Conservation (phyloP, 208 protist genomes). For the Tritrichomonas musculus region DNA sequence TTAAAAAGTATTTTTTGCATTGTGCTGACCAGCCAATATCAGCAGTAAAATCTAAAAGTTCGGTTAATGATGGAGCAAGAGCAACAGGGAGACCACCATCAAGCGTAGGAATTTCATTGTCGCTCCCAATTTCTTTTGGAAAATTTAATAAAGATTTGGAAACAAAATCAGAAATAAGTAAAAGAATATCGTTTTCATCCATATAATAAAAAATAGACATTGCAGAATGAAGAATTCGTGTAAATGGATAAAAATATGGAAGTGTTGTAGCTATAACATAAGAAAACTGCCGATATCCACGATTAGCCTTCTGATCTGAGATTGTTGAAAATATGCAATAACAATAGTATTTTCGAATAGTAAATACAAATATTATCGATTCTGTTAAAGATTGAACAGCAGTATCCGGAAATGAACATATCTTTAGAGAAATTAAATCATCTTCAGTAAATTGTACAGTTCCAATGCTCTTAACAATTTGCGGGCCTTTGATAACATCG, state of each 20-base stretch:
- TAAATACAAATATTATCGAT: background rate
- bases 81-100: background rate
- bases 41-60: background rate
- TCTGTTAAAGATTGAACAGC: background rate
- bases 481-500: background rate
- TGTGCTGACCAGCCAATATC: background rate
- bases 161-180: background rate
- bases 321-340: background rate
- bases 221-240: background rate
- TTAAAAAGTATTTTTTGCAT: constrained; percentile 20
- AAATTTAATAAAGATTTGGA: background rate
- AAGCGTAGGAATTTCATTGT: background rate
- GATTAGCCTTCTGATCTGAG: background rate
- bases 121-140: background rate
- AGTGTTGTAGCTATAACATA: background rate
- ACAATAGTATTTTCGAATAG: background rate
- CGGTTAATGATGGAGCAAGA: background rate
- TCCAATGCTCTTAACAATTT: background rate
- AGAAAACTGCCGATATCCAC: background rate
- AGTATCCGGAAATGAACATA: constrained; percentile 21
- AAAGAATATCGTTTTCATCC: background rate
- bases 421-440: background rate
- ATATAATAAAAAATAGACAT: background rate
- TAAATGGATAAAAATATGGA: constrained; percentile 12
- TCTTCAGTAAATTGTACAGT: background rate